These are phyloP conservation scores for Paramecium sexaurelia DNA, from an alignment of 73 alveolate genomes.

Conservation along the genomic window DNA sequence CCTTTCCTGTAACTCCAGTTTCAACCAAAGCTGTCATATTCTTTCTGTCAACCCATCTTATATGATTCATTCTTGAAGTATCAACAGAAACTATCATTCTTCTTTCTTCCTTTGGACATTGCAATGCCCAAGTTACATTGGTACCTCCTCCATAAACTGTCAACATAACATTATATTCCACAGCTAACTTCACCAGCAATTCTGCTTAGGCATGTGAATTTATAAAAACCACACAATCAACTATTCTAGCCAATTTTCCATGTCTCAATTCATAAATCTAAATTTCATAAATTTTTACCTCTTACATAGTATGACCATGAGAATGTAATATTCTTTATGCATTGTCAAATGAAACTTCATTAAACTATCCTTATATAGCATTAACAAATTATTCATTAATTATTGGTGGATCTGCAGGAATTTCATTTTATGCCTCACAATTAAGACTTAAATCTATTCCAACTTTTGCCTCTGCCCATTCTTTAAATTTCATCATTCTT, in stretches of 20 bases:
- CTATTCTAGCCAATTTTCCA: constrained; percentile 76
- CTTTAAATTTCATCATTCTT: constrained; percentile 79
- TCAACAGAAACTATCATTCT: constrained; percentile 90
- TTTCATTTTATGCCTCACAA: constrained; percentile 70
- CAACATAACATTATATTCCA: constrained; percentile 77
- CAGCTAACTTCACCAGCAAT: constrained; percentile 74
- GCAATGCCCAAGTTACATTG: constrained; percentile 93
- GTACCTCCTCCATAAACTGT: constrained; percentile 96
- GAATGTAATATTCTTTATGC: constrained; percentile 86
- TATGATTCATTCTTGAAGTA: constrained; percentile 81
- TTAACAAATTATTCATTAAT: constrained; percentile 77
- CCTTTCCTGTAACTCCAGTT: constrained; percentile 93
- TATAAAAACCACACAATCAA: constrained; percentile 84
- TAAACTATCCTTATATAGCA: constrained; percentile 70
- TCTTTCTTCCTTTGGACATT: constrained; percentile 72
- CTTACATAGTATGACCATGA: constrained; percentile 90
- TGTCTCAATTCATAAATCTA: constrained; percentile 66
- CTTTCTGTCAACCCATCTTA: constrained; percentile 84
- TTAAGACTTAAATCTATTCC: constrained; percentile 75
- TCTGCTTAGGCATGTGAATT: constrained; percentile 77
- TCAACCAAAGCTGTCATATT: constrained; percentile 91
- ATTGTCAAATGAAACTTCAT: constrained; percentile 76
- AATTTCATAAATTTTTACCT: constrained; percentile 12
- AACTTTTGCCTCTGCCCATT: constrained; percentile 76
- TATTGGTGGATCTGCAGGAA: constrained; percentile 83